These are phyloP conservation scores for Pythium brachiatum DNA, from an alignment of 352 stramenopile genomes.

Conservation along the genomic window DNA sequence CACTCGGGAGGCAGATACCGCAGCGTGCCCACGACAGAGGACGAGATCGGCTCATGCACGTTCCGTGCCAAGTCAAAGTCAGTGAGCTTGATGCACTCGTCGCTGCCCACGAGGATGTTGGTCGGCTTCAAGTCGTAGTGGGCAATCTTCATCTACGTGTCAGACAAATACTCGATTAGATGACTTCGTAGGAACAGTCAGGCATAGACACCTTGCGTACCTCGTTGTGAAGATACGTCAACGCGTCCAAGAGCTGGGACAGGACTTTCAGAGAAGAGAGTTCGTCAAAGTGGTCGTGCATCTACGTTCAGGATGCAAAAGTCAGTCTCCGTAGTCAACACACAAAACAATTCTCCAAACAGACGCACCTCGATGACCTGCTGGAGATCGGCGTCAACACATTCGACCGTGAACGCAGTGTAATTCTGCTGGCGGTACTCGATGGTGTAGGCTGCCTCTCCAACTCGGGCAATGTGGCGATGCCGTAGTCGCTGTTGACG, in stretches of 20 bases:
- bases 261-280: conserved; percentile 58
- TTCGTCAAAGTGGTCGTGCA: conserved; percentile 63
- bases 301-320: too few relatives aligned
- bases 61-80: conserved; percentile 88
- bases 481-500: conserved; percentile 55
- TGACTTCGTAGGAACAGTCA: too few relatives aligned
- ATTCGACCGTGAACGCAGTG: conserved; percentile 75
- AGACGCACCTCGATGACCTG: conserved; percentile 60
- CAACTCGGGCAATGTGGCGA: conserved; percentile 64
- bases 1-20: conserved; percentile 77
- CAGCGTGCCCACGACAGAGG: conserved; percentile 66
- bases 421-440: conserved; percentile 68
- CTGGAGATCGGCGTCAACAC: conserved; percentile 68
- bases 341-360: too few relatives aligned
- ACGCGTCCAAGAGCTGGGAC: conserved; percentile 55
- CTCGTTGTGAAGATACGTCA: conserved; percentile 75
- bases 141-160: conserved; percentile 67
- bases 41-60: conserved; percentile 50
- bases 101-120: conserved; percentile 93
- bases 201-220: too few relatives aligned
- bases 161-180: background rate
- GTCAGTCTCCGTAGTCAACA: too few relatives aligned
- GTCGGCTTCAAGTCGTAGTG: conserved; percentile 96
- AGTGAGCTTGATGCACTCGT: conserved; percentile 88
- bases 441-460: conserved; percentile 54